Evolutionary conservation across 2,329 filamentous ascomycete genomes (phyloP), one percentile per base, ranked within the genome.

Genomic region (Aspergillus amoenus): DNA sequence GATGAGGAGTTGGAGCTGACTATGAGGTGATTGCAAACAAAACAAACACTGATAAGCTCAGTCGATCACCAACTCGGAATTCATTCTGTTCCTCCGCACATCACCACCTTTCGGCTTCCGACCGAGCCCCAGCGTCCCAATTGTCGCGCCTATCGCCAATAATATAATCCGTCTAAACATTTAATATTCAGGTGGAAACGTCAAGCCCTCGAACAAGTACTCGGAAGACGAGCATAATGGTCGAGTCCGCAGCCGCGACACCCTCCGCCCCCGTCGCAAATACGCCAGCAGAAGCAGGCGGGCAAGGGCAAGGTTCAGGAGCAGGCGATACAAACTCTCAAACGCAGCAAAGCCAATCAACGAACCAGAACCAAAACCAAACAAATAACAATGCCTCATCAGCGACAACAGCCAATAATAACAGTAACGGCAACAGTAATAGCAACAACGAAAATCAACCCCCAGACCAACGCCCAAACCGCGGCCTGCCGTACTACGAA

Each of bases 401-500:
- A 50, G 27, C 34, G 17, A 21, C 47, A 41, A 30, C 13, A 15
- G 22, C 43, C 22, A 46, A 63, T 41, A 60, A 66, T 47, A 24
- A 11, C 45, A 50, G 62, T 61, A 40, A 42, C 59, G 6, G 46
- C 56, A 59, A 58, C 15, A 58, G 52, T 42, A 62, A 21, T 6
- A 45, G 48, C 34, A 51, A 62, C 32, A 58, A 63, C 55, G 58
- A 60, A 61, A 60, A 64, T 46, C 53, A 50, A 21, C 41, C 64
- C 15, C 58, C 65, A 7, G 67, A 72, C 7, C 66, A 67, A 55
- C 59, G 62, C 13, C 61, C 63, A 6, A 76, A 72, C 60, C 77
- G 78, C 58, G 79, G 79, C 24, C 65, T 81, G 51, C 86, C 87
- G 17, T 91, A 88, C 75, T 91, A 91, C 73, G 88, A 91, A 71